Evolutionary conservation across 2,329 filamentous ascomycete genomes (phyloP), one percentile per base, ranked within the genome.

Genomic region (Fusarium mundagurra): DNA sequence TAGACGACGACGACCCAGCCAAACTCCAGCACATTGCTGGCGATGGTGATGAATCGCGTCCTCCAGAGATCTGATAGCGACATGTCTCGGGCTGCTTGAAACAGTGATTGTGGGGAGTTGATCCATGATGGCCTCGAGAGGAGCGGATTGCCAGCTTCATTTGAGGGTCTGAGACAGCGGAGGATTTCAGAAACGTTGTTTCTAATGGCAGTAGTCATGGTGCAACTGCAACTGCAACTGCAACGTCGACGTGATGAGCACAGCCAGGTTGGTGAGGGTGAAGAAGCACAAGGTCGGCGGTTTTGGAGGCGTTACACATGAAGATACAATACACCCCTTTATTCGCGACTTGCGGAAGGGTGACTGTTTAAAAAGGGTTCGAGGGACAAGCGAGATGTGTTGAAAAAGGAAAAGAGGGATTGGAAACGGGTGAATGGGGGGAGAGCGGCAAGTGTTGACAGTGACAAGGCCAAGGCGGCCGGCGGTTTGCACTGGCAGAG

Each of bases 1-100:
- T 83, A 86, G 13, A 87, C 79, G 12, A 82, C 34, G 4, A 80
- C 71, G 16, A 85, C 80, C 20, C 80, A 74, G 12, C 82, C 20
- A 29, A 85, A 76, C 31, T 73, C 65, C 16, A 76, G 29, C 11
- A 72, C 31, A n/a, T 41, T 61, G 36, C 33, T 29, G 22, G 51
- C 33, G 38, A 73, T 27, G 4, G 38, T 33, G 36, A n/a, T 55
- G 6, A 66, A 33, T n/a, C 77, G 65, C 48, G 38, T 71, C 48
- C 66, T 73, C 76, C 77, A 79, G 12, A 79, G 33, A 6, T 38
- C 57, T 57, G 73, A 69, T 62, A 64, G 61, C 39, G 58, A 29
- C 54, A 67, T 78, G 76, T 79, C 76, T 79, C 73, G 77, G 73
- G 61, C 61, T 53, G 66, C 51, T 73, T 75, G 76, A 76, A 75